These are phyloP conservation scores for Globisporangium spiculum DNA, from an alignment of 352 stramenopile genomes.

Conservation along the genomic window DNA sequence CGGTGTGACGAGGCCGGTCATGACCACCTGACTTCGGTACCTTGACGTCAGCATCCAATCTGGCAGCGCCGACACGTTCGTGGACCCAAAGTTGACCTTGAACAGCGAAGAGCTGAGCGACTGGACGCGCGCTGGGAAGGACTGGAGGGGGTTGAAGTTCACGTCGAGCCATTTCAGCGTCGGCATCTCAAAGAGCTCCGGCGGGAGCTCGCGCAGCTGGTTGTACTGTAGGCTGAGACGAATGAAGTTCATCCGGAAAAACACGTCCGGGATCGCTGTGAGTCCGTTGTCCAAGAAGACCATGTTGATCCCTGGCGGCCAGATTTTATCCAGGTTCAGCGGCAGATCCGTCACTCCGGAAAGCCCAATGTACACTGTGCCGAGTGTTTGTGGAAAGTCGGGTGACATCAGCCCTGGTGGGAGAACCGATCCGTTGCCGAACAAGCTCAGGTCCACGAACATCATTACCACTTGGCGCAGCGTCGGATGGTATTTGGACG, in stretches of 20 bases:
- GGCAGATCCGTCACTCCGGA: constrained; percentile 35
- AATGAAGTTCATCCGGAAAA: constrained; percentile 17
- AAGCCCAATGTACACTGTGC: constrained; percentile 28
- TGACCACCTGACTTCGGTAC: background rate
- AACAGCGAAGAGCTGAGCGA: background rate
- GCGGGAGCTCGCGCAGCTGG: background rate
- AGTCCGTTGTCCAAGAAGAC: constrained; percentile 23
- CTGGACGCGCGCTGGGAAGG: background rate
- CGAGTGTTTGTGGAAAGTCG: constrained; percentile 27
- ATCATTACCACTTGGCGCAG: constrained; percentile 28
- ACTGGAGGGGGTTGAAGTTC: background rate
- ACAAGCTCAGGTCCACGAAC: constrained; percentile 21
- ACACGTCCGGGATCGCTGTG: constrained; percentile 16
- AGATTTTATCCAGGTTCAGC: constrained; percentile 29
- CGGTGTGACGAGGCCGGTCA: background rate
- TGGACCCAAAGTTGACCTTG: background rate
- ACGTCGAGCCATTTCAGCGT: constrained; percentile 9
- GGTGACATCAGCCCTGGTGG: constrained; percentile 28
- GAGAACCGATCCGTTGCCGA: constrained; percentile 14
- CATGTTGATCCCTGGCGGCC: constrained; percentile 23
- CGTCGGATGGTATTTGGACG: constrained; percentile 22
- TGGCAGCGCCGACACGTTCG: constrained; percentile 3
- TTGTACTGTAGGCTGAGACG: background rate
- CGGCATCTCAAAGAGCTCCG: constrained; percentile 5
- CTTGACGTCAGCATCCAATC: constrained; percentile 4